A percentile compares a stretch with the other conserved stretches of the same genome.
Evolutionary conservation across 495 filamentous ascomycete genomes (phyloP).

Genomic region (Annulohypoxylon nitens): DNA sequence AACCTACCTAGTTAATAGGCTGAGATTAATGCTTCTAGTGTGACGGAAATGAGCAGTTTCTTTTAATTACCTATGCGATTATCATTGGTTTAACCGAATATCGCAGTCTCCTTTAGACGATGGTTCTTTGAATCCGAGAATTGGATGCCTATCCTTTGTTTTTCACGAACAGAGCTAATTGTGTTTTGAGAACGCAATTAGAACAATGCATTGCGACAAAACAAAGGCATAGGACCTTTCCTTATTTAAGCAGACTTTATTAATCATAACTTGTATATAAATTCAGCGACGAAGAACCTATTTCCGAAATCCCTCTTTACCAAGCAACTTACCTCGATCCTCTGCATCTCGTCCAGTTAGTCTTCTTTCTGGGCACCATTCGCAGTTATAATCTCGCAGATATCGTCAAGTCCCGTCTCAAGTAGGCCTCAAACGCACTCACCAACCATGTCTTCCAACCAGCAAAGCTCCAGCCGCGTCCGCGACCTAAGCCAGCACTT

Average conservation of each 20-base stretch:
- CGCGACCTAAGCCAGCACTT: neutral
- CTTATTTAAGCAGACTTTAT: too few species aligned
- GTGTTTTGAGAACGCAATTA: neutral
- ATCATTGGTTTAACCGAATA: too few species aligned
- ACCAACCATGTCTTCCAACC: slow-evolving; percentile 14
- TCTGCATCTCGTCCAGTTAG: neutral
- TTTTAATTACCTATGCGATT: too few species aligned
- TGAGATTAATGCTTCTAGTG: too few species aligned
- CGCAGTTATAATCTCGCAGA: neutral
- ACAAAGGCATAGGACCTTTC: too few species aligned
- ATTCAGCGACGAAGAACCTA: neutral
- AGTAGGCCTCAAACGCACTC: neutral
- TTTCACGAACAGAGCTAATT: neutral
- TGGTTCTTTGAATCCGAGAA: neutral
- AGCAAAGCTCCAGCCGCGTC: neutral
- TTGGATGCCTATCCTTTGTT: neutral
- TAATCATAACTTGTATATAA: too few species aligned
- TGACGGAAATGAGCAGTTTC: too few species aligned
- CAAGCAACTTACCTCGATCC: neutral
- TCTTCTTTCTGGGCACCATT: neutral
- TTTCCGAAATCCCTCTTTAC: neutral
- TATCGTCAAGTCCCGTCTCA: neutral
- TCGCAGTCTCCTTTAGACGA: too few species aligned
- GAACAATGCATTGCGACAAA: neutral
- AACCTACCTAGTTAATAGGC: too few species aligned